Percentiles rank a stretch among this genome's conserved stretches.
phyloP scores from a whole-genome alignment of 2,329 filamentous ascomycete species.

The Phoma sp. region DNA sequence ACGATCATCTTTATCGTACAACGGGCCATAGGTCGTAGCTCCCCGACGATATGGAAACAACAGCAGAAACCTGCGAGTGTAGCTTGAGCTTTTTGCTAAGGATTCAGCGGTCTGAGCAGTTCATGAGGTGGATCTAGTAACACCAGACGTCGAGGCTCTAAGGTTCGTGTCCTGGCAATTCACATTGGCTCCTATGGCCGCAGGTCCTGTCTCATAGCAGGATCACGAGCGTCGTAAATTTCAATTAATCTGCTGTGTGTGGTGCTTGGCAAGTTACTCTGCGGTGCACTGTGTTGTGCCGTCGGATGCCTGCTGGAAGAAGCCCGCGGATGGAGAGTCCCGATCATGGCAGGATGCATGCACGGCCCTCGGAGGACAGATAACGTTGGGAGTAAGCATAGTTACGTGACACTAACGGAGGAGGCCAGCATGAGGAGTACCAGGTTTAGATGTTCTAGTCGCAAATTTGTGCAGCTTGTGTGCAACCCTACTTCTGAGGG shows the following conservation, averaged over 20 bases:
- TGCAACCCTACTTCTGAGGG: no score
- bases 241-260: neutral
- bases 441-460: no score
- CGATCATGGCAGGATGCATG: no score
- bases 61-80: no score
- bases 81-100: no score
- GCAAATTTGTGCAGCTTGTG: no score
- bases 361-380: no score
- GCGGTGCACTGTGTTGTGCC: neutral
- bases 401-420: no score
- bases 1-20: neutral
- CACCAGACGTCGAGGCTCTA: neutral
- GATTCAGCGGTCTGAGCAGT: no score
- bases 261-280: constrained; percentile 5
- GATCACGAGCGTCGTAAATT: constrained; percentile 4
- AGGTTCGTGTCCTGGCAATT: neutral
- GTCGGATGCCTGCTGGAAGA: neutral
- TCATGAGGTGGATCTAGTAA: neutral
- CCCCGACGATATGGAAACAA: no score
- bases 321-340: neutral
- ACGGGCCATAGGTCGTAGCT: neutral
- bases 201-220: neutral
- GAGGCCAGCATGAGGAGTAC: no score
- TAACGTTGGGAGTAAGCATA: no score
- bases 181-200: neutral